phyloP scores from a whole-genome alignment of 805 yeast genomes.

The Candida maltosa region DNA sequence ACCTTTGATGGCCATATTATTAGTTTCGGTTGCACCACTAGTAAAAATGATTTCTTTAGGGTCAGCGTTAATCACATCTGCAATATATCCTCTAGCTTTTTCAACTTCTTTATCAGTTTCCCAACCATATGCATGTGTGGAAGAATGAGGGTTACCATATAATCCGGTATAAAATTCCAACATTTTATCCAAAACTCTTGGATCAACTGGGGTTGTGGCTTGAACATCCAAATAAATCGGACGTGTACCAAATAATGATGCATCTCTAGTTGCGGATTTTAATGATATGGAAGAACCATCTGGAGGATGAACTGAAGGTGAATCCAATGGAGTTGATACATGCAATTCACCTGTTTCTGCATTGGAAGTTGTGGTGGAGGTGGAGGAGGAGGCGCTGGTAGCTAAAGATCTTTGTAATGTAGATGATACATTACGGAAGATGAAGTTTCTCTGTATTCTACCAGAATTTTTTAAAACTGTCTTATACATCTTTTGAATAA shows the following conservation, averaged over 20 bases:
- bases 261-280: conserved; percentile 44
- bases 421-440: too few species aligned
- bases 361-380: conserved; percentile 4
- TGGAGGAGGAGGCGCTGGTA: conserved; percentile 8
- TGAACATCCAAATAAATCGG: conserved; percentile 97
- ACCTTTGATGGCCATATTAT: conserved; percentile 93
- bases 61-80: conserved; percentile 84
- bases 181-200: conserved; percentile 90
- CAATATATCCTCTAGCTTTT: conserved; percentile 77
- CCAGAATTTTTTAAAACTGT: too few species aligned
- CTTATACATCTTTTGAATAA: too few species aligned
- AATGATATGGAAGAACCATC: conserved; percentile 45
- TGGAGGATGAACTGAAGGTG: conserved; percentile 34
- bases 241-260: conserved; percentile 58
- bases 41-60: conserved; percentile 96
- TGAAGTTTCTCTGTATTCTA: too few species aligned
- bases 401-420: conserved; percentile 8
- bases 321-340: conserved; percentile 16
- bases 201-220: conserved; percentile 98
- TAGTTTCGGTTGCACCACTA: conserved; percentile 96
- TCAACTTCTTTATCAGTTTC: conserved; percentile 94
- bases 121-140: conserved; percentile 98
- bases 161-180: conserved; percentile 82
- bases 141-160: conserved; percentile 96
- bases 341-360: conserved; percentile 13